These are phyloP conservation scores for Protomyces inundatus DNA, from an alignment of 1,139 yeast species.

Conservation along the genomic window DNA sequence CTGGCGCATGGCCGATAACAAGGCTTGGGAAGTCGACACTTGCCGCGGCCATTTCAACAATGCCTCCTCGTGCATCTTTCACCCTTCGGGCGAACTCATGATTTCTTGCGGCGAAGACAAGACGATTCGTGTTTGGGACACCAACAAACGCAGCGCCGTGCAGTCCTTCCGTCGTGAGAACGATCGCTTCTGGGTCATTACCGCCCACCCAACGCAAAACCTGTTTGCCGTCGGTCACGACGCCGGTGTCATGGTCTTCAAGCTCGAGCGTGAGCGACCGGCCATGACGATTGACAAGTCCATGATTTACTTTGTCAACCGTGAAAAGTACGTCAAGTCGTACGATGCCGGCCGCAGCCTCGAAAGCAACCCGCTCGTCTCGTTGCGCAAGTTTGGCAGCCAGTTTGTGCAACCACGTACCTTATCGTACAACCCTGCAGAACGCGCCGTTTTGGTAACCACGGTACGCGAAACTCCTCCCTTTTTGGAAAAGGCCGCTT, in stretches of 20 bases:
- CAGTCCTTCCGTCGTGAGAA: constrained; percentile 91
- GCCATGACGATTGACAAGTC: constrained; percentile 70
- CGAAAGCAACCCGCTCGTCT: constrained; percentile 69
- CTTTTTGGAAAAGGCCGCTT: neutral
- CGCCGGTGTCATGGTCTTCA: constrained; percentile 96
- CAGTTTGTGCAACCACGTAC: constrained; percentile 82
- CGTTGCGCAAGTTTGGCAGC: constrained; percentile 77
- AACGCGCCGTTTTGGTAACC: constrained; percentile 77
- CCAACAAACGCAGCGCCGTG: constrained; percentile 86
- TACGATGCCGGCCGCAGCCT: constrained; percentile 58
- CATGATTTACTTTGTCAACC: constrained; percentile 67
- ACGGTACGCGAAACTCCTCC: neutral
- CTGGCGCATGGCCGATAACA: constrained; percentile 97
- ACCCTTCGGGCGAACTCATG: constrained; percentile 87
- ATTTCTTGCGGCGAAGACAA: constrained; percentile 94
- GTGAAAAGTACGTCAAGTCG: constrained; percentile 78
- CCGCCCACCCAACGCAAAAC: constrained; percentile 83
- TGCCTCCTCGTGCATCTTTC: constrained; percentile 84
- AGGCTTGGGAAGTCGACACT: constrained; percentile 99
- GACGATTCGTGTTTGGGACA: constrained; percentile 96
- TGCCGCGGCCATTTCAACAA: constrained; percentile 96
- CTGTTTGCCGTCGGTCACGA: constrained; percentile 96
- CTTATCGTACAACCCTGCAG: constrained; percentile 87
- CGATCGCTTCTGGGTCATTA: constrained; percentile 91
- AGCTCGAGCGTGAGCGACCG: constrained; percentile 95